A percentile compares a stretch with the other conserved stretches of the same genome.
Evolutionary conservation across 129 eudicot genomes (phyloP).

Genomic region (Flaveria trinervia): DNA sequence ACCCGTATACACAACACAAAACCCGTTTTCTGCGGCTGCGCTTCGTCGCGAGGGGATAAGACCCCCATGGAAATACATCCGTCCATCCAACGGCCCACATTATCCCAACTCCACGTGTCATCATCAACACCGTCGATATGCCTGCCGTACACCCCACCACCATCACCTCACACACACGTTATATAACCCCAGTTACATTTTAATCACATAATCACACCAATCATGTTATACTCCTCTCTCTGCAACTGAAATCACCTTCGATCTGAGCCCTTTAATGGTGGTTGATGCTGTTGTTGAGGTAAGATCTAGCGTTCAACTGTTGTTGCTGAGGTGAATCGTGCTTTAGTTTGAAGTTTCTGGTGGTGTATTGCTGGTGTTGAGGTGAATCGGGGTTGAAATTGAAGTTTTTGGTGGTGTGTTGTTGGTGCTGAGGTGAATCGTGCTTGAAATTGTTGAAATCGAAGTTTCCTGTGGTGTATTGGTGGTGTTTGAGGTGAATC

Average conservation of each 20-base stretch:
- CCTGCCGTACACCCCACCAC: conserved; percentile 31
- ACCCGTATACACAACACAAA: conserved; percentile 26
- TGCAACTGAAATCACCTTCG: conserved; percentile 22
- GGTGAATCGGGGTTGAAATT: too few species aligned
- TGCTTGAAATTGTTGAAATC: too few species aligned
- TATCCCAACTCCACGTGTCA: conserved; percentile 35
- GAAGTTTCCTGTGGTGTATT: too few species aligned
- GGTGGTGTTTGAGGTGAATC: too few species aligned
- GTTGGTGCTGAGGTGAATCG: too few species aligned
- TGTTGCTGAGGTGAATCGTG: not conserved
- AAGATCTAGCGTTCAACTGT: conserved; percentile 26
- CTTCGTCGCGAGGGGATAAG: conserved; percentile 52
- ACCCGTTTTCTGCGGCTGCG: conserved; percentile 61
- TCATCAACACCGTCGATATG: not conserved
- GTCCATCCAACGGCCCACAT: conserved; percentile 23
- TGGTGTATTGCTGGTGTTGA: too few species aligned
- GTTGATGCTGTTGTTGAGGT: not conserved
- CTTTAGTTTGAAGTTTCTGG: too few species aligned
- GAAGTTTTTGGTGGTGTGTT: too few species aligned
- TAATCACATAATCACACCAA: conserved; percentile 61
- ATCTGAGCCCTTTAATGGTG: conserved; percentile 33
- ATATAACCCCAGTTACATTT: conserved; percentile 37
- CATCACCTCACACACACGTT: conserved; percentile 24
- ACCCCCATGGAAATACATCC: conserved; percentile 28
- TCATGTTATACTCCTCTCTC: conserved; percentile 27